These are phyloP conservation scores for Cenococcum geophilum DNA, from an alignment of 495 filamentous ascomycete genomes.

Conservation along the genomic window DNA sequence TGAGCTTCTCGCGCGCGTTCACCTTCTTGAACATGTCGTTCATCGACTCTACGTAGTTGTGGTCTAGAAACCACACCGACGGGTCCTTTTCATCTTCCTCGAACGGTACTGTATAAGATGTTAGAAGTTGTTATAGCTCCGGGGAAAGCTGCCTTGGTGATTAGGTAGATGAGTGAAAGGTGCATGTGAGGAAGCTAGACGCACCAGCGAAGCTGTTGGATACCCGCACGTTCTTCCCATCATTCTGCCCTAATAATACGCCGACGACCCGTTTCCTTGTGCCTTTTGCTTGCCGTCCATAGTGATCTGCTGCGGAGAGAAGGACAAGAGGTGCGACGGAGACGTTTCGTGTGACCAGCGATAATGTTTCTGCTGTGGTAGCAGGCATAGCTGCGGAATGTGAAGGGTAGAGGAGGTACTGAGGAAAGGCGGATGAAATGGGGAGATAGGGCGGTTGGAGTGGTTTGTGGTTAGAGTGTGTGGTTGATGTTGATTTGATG, in stretches of 20 bases:
- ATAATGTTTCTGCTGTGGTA: slow-evolving; percentile 91
- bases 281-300: slow-evolving; percentile 85
- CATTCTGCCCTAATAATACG: slow-evolving; percentile 90
- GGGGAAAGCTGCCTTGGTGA: slow-evolving; percentile 7
- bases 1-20: slow-evolving; percentile 96
- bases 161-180: slow-evolving; percentile 3
- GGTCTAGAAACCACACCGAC: slow-evolving; percentile 97
- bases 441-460: slow-evolving; percentile 3
- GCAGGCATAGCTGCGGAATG: slow-evolving; percentile 64
- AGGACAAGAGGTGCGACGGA: slow-evolving; percentile 97
- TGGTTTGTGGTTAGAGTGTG: not conserved
- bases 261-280: slow-evolving; percentile 92
- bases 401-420: slow-evolving; percentile 17
- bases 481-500: slow-evolving; percentile 18
- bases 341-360: slow-evolving; percentile 84
- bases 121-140: not conserved
- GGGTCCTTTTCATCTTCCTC: slow-evolving; percentile 98
- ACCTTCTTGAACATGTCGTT: slow-evolving; percentile 99
- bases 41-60: slow-evolving; percentile 99
- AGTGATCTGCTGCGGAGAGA: slow-evolving; percentile 97
- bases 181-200: slow-evolving; percentile 25
- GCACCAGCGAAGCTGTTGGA: slow-evolving; percentile 98
- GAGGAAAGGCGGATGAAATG: slow-evolving; percentile 5
- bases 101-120: slow-evolving; percentile 68
- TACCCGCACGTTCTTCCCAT: slow-evolving; percentile 88